Evolutionary conservation across 768 basidiomycete genomes (phyloP).

Genomic region (Erythrobasidium yunnanense): DNA sequence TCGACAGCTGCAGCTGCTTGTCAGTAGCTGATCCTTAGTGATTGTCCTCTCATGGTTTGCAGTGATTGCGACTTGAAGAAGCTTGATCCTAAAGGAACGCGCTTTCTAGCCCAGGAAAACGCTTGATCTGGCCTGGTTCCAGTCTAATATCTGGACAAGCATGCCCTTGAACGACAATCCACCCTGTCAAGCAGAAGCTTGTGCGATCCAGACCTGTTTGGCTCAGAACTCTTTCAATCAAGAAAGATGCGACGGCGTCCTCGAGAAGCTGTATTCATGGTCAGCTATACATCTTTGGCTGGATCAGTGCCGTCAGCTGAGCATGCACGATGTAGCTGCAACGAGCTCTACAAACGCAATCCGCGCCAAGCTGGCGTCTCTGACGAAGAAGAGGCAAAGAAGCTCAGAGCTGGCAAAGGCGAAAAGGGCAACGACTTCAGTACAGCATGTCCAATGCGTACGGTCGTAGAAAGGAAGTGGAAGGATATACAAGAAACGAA

Average conservation of each 20-base stretch:
- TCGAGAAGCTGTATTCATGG: slow-evolving; percentile 23
- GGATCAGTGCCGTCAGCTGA: neutral
- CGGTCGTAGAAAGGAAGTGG: slow-evolving; percentile 18
- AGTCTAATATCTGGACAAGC: no score
- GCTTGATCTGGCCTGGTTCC: no score
- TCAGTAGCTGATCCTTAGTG: no score
- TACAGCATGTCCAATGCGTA: slow-evolving; percentile 26
- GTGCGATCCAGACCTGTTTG: slow-evolving; percentile 22
- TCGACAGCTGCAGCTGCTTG: no score
- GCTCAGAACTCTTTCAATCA: slow-evolving; percentile 1
- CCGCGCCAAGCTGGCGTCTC: neutral
- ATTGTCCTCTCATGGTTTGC: no score
- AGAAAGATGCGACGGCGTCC: slow-evolving; percentile 18
- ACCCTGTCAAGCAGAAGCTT: slow-evolving; percentile 21
- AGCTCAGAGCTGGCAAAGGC: slow-evolving; percentile 9
- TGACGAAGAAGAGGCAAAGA: slow-evolving; percentile 18
- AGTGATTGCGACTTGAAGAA: no score
- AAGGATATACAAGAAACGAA: slow-evolving; percentile 6
- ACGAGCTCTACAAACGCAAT: slow-evolving; percentile 17
- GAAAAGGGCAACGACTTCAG: slow-evolving; percentile 11
- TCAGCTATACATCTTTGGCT: neutral
- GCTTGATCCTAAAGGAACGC: no score
- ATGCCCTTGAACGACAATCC: slow-evolving; percentile 17
- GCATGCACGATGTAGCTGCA: neutral
- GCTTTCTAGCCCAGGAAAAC: no score